Evolutionary conservation across 2,329 filamentous ascomycete genomes (phyloP).

Genomic region (Cordyceps militaris): DNA sequence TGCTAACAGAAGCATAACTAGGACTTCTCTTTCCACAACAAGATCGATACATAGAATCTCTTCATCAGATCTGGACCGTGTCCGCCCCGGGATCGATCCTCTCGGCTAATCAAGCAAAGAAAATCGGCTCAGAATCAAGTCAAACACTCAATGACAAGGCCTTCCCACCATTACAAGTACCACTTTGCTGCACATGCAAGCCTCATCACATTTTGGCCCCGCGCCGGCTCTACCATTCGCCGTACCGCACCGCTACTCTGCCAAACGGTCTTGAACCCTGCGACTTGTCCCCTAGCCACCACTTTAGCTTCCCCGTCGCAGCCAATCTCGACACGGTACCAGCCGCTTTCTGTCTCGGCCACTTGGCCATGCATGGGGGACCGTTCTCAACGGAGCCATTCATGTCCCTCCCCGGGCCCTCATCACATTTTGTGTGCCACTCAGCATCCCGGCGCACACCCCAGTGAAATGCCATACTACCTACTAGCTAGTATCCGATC

Average conservation of each 20-base stretch:
- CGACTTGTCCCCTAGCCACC: slow-evolving; percentile 2
- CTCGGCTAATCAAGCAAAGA: not conserved
- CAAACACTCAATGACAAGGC: not conserved
- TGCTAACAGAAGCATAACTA: not conserved
- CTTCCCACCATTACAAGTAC: not conserved
- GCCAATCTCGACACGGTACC: slow-evolving; percentile 7
- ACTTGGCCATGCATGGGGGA: not conserved
- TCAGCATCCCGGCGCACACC: slow-evolving; percentile 4
- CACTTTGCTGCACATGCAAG: slow-evolving; percentile 3
- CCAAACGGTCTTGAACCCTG: not conserved
- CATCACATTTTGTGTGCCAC: not conserved
- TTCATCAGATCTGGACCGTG: not conserved
- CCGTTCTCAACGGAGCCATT: slow-evolving; percentile 8
- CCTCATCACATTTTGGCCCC: slow-evolving; percentile 3
- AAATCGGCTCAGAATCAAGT: not conserved
- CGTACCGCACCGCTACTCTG: slow-evolving; percentile 5
- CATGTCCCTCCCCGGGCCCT: slow-evolving; percentile 2
- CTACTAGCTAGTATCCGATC: slow-evolving; percentile 7
- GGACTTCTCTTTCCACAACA: not conserved
- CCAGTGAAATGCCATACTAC: not conserved
- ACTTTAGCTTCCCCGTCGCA: not conserved
- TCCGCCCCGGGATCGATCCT: not conserved
- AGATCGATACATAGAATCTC: not conserved
- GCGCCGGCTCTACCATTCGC: not conserved
- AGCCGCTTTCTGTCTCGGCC: slow-evolving; percentile 5